Conservation (phyloP, 2,329 filamentous ascomycete species). For the Penicillium sp. region DNA sequence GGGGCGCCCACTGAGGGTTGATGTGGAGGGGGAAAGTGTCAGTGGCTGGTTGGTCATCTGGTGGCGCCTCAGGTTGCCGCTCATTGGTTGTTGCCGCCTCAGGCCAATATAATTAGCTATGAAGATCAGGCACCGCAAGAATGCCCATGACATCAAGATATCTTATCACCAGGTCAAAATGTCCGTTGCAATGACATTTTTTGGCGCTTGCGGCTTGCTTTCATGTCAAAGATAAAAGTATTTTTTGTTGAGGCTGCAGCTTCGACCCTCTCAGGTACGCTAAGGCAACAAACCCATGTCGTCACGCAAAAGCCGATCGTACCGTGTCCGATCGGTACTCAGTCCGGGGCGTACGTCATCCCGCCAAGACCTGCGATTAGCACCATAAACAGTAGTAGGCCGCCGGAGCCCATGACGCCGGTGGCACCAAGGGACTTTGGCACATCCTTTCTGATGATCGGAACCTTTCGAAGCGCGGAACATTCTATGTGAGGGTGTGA, state of each 20-base stretch:
- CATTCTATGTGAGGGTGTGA: slow-evolving; percentile 35
- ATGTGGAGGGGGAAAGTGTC: slow-evolving; percentile 2
- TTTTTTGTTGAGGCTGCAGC: not conserved
- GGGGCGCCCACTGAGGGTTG: not conserved
- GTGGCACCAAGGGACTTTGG: slow-evolving; percentile 1
- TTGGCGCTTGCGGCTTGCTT: too few relatives aligned
- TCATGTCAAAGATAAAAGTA: too few relatives aligned
- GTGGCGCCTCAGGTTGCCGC: slow-evolving; percentile 1
- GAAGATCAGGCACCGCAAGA: not conserved
- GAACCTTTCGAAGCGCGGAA: not conserved
- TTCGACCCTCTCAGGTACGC: too few relatives aligned
- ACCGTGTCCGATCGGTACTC: too few relatives aligned
- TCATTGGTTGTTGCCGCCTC: slow-evolving; percentile 2
- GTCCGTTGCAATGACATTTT: not conserved
- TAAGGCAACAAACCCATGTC: not conserved
- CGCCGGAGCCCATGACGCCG: slow-evolving; percentile 1
- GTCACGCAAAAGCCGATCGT: not conserved
- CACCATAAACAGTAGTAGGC: not conserved
- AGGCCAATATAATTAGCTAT: not conserved
- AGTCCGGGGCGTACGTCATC: too few relatives aligned
- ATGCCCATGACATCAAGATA: not conserved
- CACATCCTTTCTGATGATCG: not conserved
- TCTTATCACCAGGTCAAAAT: not conserved
- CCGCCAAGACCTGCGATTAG: not conserved
- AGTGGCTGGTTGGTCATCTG: not conserved